Evolutionary conservation across 192 early-diverging fungal species (phyloP), one percentile per base, ranked within the genome.

Genomic region (Piromyces finnis): DNA sequence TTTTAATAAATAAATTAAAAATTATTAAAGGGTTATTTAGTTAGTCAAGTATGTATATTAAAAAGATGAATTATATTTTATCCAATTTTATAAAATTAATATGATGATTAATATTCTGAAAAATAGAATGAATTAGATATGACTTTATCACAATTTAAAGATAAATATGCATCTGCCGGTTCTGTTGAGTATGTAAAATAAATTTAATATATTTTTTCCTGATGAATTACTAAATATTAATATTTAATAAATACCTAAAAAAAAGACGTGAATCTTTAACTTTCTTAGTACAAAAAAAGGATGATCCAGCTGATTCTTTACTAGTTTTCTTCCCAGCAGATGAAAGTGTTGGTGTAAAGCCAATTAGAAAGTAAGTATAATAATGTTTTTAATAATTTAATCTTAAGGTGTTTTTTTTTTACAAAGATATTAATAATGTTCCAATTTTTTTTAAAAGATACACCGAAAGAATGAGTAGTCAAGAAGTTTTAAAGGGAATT

Each of bases 251-350:
- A 35, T 35, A 7, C 12, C 5, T 35, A 7, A 7, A 35, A 35
- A 35, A 6, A 82, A 93, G 93, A 81, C 93, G 94, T 30, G 88
- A 89, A 26, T 85, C 85, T 7, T 88, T 97, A 85, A 95, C 92
- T 28, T 95, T 96, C 85, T 87, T 94, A 35, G 94, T 97, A 30
- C 90, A 94, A 81, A 93, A 92, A 82, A 88, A 91, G 82, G 89
- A 92, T 82, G 91, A 94, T 83, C 91, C 92, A 11, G 89, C 88
- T 35, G 94, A 94, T 80, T 93, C 94, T 82, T 88, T 96, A 82
- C 89, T 97, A 36, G 93, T 96, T 13, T 95, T 96, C 82, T 97
- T 99, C 88, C 93, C 95, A 15, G 94, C 95, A 37, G 94, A 94
- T 68, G 88, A 90, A 39, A 91, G 92, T 9, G 93, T 99, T 22